Percentiles rank a stretch among this genome's conserved stretches.
Evolutionary conservation across 805 yeast genomes (phyloP).

Genomic region (Hemisphaericaspora nanyangensis): DNA sequence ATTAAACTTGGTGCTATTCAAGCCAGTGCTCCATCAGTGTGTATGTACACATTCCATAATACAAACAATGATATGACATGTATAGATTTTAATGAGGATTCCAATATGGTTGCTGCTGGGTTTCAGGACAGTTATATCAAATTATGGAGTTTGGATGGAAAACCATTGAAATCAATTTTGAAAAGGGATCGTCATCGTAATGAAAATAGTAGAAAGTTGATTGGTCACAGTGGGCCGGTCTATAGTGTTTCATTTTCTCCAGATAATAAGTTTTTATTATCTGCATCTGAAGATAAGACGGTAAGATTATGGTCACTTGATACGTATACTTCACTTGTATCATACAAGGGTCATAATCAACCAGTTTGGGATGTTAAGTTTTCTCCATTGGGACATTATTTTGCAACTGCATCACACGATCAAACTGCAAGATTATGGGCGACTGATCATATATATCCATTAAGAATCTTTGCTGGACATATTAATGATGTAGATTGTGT

Average conservation of each 20-base stretch:
- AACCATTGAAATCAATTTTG: conserved; percentile 63
- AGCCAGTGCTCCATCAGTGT: conserved; percentile 86
- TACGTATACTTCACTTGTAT: conserved; percentile 80
- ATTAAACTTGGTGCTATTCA: conserved; percentile 63
- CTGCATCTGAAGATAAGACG: conserved; percentile 88
- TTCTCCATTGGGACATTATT: conserved; percentile 94
- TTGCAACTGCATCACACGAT: conserved; percentile 97
- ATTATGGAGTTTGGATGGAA: conserved; percentile 91
- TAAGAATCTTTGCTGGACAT: conserved; percentile 96
- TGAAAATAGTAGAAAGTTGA: conserved; percentile 51
- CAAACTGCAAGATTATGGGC: conserved; percentile 98
- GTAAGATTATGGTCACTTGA: conserved; percentile 93
- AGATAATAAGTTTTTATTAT: conserved; percentile 74
- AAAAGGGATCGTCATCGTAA: conserved; percentile 50
- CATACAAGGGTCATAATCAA: conserved; percentile 94
- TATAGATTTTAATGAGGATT: conserved; percentile 81
- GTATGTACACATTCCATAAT: conserved; percentile 98
- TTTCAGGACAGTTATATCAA: conserved; percentile 89
- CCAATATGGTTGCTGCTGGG: conserved; percentile 87
- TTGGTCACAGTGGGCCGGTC: conserved; percentile 95
- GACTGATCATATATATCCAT: conserved; percentile 94
- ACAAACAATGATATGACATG: conserved; percentile 87
- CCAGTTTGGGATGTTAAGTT: conserved; percentile 98
- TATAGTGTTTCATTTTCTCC: conserved; percentile 90
- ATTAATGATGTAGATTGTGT: conserved; percentile 94